Percentiles rank a stretch among this genome's conserved stretches.
Conservation (phyloP, 2,329 filamentous ascomycete species). For the Colletotrichum karsti region DNA sequence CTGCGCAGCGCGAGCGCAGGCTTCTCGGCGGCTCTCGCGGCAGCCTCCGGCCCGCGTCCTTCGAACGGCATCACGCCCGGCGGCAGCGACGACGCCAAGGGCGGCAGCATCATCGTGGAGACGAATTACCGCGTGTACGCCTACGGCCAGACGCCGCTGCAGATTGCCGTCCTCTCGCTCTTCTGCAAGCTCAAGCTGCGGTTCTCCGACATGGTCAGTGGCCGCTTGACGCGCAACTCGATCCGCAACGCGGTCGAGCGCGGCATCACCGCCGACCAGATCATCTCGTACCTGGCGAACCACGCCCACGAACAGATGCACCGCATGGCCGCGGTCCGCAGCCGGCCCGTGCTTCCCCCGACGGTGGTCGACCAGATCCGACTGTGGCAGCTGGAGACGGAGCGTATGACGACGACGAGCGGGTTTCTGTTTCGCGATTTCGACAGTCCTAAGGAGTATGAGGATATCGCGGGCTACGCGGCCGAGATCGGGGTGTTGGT, state of each 20-base stretch:
- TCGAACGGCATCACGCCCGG: slow-evolving; percentile 43
- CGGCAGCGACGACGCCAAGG: slow-evolving; percentile 60
- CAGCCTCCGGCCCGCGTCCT: slow-evolving; percentile 43
- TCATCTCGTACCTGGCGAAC: slow-evolving; percentile 89
- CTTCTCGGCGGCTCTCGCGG: slow-evolving; percentile 71
- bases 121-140: slow-evolving; percentile 98
- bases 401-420: slow-evolving; percentile 84
- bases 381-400: slow-evolving; percentile 96
- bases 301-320: slow-evolving; percentile 97
- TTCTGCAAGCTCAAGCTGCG: slow-evolving; percentile 90
- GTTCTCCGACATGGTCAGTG: slow-evolving; percentile 93
- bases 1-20: slow-evolving; percentile 76
- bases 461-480: slow-evolving; percentile 78
- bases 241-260: slow-evolving; percentile 86
- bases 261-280: slow-evolving; percentile 94
- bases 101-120: slow-evolving; percentile 89
- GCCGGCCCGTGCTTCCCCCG: slow-evolving; percentile 82
- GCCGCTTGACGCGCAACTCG: slow-evolving; percentile 87
- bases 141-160: slow-evolving; percentile 92
- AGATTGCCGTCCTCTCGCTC: slow-evolving; percentile 92
- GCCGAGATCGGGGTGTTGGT: slow-evolving; percentile 89
- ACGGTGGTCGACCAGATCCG: slow-evolving; percentile 98
- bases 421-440: slow-evolving; percentile 95
- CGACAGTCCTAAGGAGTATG: slow-evolving; percentile 74
- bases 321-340: slow-evolving; percentile 65